These are phyloP conservation scores for Yamadazyma aaseri DNA, from an alignment of 1,139 yeast genomes.

Conservation along the genomic window DNA sequence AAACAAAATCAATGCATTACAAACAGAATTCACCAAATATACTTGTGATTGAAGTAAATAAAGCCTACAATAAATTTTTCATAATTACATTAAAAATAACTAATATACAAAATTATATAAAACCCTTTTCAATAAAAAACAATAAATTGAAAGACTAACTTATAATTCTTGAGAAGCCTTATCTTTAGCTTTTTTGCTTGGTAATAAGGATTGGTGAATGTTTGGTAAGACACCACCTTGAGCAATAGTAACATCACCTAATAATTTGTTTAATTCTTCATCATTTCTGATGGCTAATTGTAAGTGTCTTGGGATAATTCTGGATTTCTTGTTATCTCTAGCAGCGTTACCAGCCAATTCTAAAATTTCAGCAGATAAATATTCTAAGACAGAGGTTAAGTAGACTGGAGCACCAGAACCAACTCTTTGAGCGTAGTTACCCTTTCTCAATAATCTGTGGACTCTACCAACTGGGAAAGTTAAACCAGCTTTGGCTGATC, in stretches of 20 bases:
- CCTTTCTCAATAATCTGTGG: constrained; percentile 55
- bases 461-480: constrained; percentile 59
- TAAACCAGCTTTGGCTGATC: constrained; percentile 55
- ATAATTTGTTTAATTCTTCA: constrained; percentile 54
- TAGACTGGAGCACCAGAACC: constrained; percentile 58
- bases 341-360: constrained; percentile 60
- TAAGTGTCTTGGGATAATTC: constrained; percentile 55
- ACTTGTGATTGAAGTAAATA: too few relatives aligned
- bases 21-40: too few relatives aligned
- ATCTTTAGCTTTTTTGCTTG: constrained; percentile 79
- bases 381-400: constrained; percentile 52
- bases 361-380: constrained; percentile 54
- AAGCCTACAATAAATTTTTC: constrained; percentile 5
- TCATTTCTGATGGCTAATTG: constrained; percentile 56
- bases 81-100: constrained; percentile 7
- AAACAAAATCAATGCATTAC: too few relatives aligned
- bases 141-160: constrained; percentile 5
- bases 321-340: constrained; percentile 56
- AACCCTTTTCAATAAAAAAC: constrained; percentile 6
- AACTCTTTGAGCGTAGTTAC: constrained; percentile 56
- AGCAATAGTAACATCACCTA: constrained; percentile 93
- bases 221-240: constrained; percentile 99
- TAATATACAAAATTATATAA: constrained; percentile 7
- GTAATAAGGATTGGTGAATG: constrained; percentile 93
- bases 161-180: constrained; percentile 88